Evolutionary conservation across 352 stramenopile species (phyloP), one percentile per base, ranked within the genome.

Genomic region (Phytophthora megakarya): DNA sequence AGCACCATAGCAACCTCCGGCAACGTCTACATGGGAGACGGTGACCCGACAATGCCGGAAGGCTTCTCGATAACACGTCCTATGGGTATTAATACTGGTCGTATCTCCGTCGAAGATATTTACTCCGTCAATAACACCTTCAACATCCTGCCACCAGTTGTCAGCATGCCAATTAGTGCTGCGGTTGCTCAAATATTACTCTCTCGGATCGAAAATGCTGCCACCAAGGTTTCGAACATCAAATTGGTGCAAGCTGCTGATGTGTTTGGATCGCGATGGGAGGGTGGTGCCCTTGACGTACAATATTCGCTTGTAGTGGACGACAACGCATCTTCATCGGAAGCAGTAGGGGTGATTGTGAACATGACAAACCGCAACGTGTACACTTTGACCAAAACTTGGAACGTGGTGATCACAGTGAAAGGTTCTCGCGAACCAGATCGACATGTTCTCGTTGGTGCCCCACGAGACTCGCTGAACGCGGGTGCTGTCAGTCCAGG

Each of bases 11-110:
- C 85, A 19, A 73, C 85, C 5, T 93, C 84, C 51, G 83, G 85
- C 6, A 91, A 70, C 25, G 86, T 90, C 5, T 93, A 92, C 80
- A 92, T 95, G 81, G 86, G 86, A 48, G 88, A 93, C 53, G 86
- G 84, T 3, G 86, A 95, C 46, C 86, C 86, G 32, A 90, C 85
- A 23, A 89, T 86, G 18, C 82, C 84, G 1, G 81, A 93, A 52
- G 79, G 84, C 1, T 87, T 89, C 50, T 93, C 82, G 8, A 63
- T 65, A 11, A 70, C 72, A 8, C 48, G 48, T 3, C 51, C 65
- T 6, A 61, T 55, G 50, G 67, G 63, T 12, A 65, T 50, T 16
- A 70, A 61, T 5, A 70, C 84, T 1, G 85, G 93, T 47, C 84
- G 86, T 33, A 80, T 93, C 61, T 80, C 81, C 1, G 75, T 88